phyloP scores from a whole-genome alignment of 331 rosid species.

The Arachis monticola region DNA sequence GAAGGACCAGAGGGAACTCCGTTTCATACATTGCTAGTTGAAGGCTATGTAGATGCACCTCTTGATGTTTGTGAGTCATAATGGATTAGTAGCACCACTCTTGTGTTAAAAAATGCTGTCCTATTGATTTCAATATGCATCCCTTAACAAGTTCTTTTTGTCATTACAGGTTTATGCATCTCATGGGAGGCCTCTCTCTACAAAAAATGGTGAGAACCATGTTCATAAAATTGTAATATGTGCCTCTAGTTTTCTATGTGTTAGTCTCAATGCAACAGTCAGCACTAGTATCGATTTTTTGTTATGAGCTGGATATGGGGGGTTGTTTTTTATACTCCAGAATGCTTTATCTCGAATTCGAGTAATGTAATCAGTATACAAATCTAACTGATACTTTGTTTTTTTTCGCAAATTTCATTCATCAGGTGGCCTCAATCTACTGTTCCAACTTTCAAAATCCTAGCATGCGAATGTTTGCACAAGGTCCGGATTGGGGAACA shows the following conservation, averaged over 20 bases:
- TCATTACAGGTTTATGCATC: constrained; percentile 71
- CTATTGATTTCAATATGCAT: constrained; percentile 9
- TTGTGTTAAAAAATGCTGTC: constrained; percentile 22
- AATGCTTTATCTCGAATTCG: background rate
- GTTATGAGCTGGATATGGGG: too few relatives aligned
- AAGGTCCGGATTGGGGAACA: constrained; percentile 67
- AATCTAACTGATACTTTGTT: constrained; percentile 9
- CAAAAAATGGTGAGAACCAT: constrained; percentile 67
- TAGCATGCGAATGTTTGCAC: constrained; percentile 62
- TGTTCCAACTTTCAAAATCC: constrained; percentile 74
- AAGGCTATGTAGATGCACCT: constrained; percentile 86
- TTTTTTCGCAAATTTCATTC: constrained; percentile 27
- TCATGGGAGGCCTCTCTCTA: constrained; percentile 80
- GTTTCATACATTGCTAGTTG: constrained; percentile 75
- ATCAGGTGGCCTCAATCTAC: constrained; percentile 85
- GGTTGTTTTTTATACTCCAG: too few relatives aligned
- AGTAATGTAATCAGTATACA: background rate
- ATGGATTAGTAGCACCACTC: constrained; percentile 16
- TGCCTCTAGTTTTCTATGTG: constrained; percentile 17
- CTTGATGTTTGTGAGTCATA: constrained; percentile 71
- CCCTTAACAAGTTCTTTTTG: constrained; percentile 22
- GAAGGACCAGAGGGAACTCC: constrained; percentile 82
- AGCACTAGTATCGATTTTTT: background rate
- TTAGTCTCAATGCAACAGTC: background rate
- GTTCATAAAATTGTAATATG: constrained; percentile 4